These are phyloP conservation scores for Skeletonema grethae DNA, from an alignment of 108 stramenopile species.

Conservation along the genomic window DNA sequence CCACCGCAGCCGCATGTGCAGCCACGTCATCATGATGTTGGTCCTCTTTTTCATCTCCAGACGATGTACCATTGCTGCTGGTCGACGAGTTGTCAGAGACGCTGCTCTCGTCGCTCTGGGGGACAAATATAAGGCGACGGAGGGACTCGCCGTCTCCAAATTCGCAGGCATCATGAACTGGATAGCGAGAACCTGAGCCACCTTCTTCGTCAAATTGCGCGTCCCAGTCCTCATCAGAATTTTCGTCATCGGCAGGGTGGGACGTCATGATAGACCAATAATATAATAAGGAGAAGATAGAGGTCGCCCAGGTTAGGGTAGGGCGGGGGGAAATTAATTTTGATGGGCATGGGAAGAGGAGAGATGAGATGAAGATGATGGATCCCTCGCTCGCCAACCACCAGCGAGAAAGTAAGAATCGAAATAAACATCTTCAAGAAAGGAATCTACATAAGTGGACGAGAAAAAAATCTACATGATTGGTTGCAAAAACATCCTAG, in stretches of 20 bases:
- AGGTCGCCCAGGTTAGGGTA: not conserved
- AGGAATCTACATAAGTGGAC: no score
- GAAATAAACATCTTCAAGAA: no score
- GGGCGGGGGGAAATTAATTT: not conserved
- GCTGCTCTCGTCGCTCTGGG: conserved; percentile 43
- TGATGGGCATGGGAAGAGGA: not conserved
- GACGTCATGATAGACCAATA: conserved; percentile 6
- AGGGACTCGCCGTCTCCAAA: conserved; percentile 75
- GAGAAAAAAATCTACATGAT: no score
- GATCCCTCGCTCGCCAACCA: no score
- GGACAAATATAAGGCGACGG: conserved; percentile 49
- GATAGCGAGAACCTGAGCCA: conserved; percentile 61
- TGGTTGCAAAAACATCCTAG: no score
- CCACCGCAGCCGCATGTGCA: conserved; percentile 78
- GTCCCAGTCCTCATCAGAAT: conserved; percentile 67
- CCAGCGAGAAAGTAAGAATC: no score
- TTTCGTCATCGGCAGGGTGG: conserved; percentile 10
- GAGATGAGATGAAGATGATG: not conserved
- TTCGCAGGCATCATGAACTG: conserved; percentile 87
- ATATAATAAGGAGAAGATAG: not conserved
- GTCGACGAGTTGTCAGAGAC: conserved; percentile 20
- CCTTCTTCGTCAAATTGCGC: conserved; percentile 37
- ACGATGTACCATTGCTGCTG: conserved; percentile 7
- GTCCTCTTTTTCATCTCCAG: conserved; percentile 20
- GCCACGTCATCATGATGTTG: conserved; percentile 38